A percentile compares a stretch with the other conserved stretches of the same genome.
Evolutionary conservation across 176 grass and related monocot genomes (phyloP).

Genomic region (Puya raimondii): DNA sequence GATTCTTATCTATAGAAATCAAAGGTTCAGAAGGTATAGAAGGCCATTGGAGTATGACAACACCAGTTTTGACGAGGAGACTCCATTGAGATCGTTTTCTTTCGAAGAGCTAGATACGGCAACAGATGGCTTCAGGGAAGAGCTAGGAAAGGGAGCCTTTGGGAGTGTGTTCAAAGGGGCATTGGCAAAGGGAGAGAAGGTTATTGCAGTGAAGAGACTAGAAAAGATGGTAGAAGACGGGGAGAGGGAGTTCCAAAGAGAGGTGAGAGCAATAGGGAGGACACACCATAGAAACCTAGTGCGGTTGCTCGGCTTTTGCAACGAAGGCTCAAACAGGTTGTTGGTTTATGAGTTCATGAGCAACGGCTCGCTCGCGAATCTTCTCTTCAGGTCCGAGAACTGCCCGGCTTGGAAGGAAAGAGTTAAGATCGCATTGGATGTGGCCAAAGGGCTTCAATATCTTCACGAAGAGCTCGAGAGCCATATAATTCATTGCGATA

Average conservation of each 20-base stretch:
- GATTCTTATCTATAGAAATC: too few species aligned
- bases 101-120: constrained; percentile 27
- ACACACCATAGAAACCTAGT: constrained; percentile 54
- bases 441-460: constrained; percentile 35
- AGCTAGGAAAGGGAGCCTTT: constrained; percentile 30
- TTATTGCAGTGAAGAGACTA: constrained; percentile 40
- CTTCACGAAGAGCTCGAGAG: constrained; percentile 36
- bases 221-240: constrained; percentile 35
- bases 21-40: background rate
- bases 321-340: constrained; percentile 23
- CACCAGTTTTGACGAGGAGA: constrained; percentile 14
- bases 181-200: constrained; percentile 2
- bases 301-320: constrained; percentile 42
- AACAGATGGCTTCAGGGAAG: constrained; percentile 22
- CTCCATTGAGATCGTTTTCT: constrained; percentile 13
- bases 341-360: constrained; percentile 56
- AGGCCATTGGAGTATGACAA: background rate
- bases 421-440: constrained; percentile 28
- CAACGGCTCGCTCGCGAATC: constrained; percentile 42
- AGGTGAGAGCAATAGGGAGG: constrained; percentile 34
- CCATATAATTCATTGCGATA: constrained; percentile 46
- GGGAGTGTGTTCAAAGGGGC: constrained; percentile 32
- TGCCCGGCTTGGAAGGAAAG: constrained; percentile 28
- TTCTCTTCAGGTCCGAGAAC: constrained; percentile 28
- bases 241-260: constrained; percentile 36